phyloP scores from a whole-genome alignment of 306 rosid genomes.

The Quercus berberidifolia region DNA sequence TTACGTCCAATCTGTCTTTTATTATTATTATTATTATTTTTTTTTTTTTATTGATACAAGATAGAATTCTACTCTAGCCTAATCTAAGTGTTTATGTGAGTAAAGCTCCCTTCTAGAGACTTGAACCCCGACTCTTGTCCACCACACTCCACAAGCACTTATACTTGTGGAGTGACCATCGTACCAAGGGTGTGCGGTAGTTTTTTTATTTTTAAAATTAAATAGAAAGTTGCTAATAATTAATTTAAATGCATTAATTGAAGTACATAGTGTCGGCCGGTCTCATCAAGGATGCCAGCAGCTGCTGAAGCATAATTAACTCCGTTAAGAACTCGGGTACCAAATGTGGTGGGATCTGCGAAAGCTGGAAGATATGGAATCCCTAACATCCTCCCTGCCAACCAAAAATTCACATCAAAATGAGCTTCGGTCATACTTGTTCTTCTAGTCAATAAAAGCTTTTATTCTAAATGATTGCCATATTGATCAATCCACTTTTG shows the following conservation, averaged over 20 bases:
- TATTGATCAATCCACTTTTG: background rate
- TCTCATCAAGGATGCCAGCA: slow-evolving; percentile 70
- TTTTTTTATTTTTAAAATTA: background rate
- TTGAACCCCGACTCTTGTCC: no score
- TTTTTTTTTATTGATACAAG: no score
- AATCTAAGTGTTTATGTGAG: no score
- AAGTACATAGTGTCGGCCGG: slow-evolving; percentile 66
- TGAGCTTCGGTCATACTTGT: background rate
- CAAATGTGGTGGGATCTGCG: slow-evolving; percentile 46
- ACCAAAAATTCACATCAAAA: background rate
- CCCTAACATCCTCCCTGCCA: slow-evolving; percentile 58
- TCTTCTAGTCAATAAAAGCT: background rate
- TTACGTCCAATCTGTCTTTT: background rate
- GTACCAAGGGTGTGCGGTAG: no score
- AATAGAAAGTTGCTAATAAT: background rate
- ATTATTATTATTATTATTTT: background rate
- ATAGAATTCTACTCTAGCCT: no score
- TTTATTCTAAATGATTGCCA: background rate
- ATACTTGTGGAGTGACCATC: no score
- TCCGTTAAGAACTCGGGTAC: slow-evolving; percentile 47
- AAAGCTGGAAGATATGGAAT: slow-evolving; percentile 65
- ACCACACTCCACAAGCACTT: no score
- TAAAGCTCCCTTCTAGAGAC: no score
- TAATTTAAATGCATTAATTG: background rate
- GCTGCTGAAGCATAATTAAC: slow-evolving; percentile 86